Base-by-base conservation (phyloP, 2,329 filamentous ascomycete genomes). In the Pleoardoris graminearum region DNA sequence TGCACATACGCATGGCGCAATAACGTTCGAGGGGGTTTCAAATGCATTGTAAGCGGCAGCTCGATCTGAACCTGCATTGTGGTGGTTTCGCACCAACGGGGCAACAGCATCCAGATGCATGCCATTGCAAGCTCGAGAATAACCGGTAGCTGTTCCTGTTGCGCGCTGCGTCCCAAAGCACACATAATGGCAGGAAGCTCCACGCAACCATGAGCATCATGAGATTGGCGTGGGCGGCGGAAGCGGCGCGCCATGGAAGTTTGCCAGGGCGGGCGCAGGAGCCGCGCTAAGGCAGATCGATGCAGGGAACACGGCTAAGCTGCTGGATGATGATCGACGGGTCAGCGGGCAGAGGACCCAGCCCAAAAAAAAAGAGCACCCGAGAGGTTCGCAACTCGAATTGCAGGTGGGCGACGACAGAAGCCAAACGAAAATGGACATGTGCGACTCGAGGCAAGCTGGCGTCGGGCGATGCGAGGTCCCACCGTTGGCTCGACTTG, bases 241-340 rank as follows among this genome's bases (percentile, higher is more conserved):
- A 50, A 44, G 49, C 42, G 25, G 49, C 49, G 33, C 33, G 25
- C 49, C 27, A 41, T 37, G 5, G 30, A 42, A 42, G 50, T 44
- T 41, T 53, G 45, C 30, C 30, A 53, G 25, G 37, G 12, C 19
- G 23, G 44, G 36, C 25, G 25, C 52, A 51, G 48, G 52, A 54
- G 50, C 52, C 30, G 48, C 41, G 47, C 35, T 43, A 44, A 19
- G 29, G 25, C 23, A 38, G 51, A 51, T 54, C 48, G 16, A 39
- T 48, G 52, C 52, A 54, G 52, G 52, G 52, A 48, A 48, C 25
- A 39, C 37, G 42, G 42, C 21, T 50, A 54, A 54, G 52, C 21
- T 36, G 11, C 4, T 47, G 47, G 42, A 12, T 50, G 48, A 44
- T 19, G 48, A 51, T 51, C 48, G 47, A 47, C 51, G 42, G 43